These are phyloP conservation scores for Leptographium wingfieldii DNA, from an alignment of 2,329 filamentous ascomycete genomes.

Conservation along the genomic window DNA sequence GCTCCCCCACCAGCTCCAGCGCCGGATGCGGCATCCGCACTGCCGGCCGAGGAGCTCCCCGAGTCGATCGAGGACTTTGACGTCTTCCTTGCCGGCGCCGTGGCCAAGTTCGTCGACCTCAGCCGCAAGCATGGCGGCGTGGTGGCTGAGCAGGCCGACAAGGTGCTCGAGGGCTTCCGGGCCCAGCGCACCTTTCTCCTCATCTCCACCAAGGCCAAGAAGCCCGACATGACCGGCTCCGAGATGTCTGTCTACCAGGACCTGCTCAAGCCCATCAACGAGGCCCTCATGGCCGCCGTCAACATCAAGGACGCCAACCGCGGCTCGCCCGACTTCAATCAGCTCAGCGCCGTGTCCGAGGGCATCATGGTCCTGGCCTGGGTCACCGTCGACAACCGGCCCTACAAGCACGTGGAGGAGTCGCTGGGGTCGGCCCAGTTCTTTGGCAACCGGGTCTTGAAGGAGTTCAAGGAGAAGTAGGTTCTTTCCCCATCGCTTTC, in stretches of 20 bases:
- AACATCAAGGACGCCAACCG: conserved; percentile 75
- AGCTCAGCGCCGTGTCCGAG: conserved; percentile 78
- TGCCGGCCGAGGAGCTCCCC: conserved; percentile 47
- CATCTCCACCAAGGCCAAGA: conserved; percentile 81
- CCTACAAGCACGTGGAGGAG: conserved; percentile 75
- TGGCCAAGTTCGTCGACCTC: conserved; percentile 65
- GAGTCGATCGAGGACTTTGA: conserved; percentile 83
- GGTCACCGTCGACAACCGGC: conserved; percentile 75
- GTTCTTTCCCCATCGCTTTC: background rate
- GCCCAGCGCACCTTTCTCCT: conserved; percentile 81
- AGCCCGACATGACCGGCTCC: conserved; percentile 56
- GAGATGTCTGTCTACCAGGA: conserved; percentile 58
- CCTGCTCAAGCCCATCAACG: conserved; percentile 76
- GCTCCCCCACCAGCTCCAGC: conserved; percentile 24
- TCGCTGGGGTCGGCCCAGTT: conserved; percentile 76
- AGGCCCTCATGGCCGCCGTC: conserved; percentile 64
- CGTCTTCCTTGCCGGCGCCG: conserved; percentile 56
- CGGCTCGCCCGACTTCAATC: conserved; percentile 60
- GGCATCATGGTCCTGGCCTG: conserved; percentile 83
- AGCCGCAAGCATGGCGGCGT: conserved; percentile 68
- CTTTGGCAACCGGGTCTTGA: conserved; percentile 88
- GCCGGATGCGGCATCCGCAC: conserved; percentile 27
- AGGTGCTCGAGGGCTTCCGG: conserved; percentile 54
- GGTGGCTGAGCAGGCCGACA: conserved; percentile 60
- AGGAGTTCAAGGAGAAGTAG: conserved; percentile 67